Conservation (phyloP, 2,329 filamentous ascomycete species). For the Bretziella fagacearum region DNA sequence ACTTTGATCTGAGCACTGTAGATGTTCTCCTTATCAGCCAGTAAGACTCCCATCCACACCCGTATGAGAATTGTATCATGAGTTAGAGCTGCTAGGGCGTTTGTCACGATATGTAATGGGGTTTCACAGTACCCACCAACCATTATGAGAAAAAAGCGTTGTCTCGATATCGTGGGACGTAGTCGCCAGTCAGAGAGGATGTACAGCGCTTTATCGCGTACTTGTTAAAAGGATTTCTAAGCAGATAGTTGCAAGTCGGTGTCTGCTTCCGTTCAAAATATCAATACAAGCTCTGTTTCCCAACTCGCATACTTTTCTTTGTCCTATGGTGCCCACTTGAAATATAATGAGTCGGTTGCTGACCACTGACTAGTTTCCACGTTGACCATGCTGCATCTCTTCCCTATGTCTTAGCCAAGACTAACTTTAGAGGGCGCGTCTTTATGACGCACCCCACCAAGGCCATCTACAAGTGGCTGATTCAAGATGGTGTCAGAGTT, state of each 20-base stretch:
- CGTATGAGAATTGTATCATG: not conserved
- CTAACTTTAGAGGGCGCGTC: constrained; percentile 87
- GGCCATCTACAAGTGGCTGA: constrained; percentile 99
- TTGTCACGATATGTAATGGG: not conserved
- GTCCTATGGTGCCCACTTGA: not conserved
- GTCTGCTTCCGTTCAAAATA: not conserved
- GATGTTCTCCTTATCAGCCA: constrained; percentile 97
- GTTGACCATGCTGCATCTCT: constrained; percentile 97
- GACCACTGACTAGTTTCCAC: constrained; percentile 56
- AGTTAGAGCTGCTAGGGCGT: not conserved
- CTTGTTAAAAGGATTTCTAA: not conserved
- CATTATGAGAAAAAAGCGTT: not conserved
- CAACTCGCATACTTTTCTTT: not conserved
- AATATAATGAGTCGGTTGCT: not conserved
- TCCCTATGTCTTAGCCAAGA: constrained; percentile 93
- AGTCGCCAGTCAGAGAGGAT: not conserved
- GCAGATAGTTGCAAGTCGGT: not conserved
- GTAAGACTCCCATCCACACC: constrained; percentile 45
- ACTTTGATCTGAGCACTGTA: constrained; percentile 93
- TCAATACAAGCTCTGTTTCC: constrained; percentile 11
- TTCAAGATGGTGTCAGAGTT: constrained; percentile 89
- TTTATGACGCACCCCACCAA: constrained; percentile 99
- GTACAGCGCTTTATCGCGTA: not conserved
- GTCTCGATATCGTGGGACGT: not conserved
- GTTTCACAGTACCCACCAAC: constrained; percentile 1